Conservation (phyloP, 441 rosid genomes). For the Populus hybrid region DNA sequence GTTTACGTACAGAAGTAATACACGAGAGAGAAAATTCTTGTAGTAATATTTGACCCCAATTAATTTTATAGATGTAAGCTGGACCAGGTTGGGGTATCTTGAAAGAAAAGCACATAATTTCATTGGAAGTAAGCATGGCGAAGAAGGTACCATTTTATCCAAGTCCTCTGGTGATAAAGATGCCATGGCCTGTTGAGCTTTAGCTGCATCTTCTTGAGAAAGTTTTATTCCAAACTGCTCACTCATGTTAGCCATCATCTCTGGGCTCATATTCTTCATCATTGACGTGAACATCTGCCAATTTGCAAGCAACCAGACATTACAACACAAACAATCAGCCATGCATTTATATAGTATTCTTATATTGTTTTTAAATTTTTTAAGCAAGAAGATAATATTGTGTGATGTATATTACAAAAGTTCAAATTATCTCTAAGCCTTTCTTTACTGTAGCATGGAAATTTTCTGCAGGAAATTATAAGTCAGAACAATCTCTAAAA, state of each 20-base stretch:
- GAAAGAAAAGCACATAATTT: not conserved
- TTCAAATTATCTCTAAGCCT: not conserved
- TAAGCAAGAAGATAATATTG: not conserved
- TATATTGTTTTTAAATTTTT: too few species aligned
- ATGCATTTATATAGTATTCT: not conserved
- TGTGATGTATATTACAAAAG: not conserved
- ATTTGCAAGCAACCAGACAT: conserved; percentile 16
- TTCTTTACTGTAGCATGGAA: not conserved
- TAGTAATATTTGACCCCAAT: too few species aligned
- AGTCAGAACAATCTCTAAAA: not conserved
- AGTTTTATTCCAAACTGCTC: conserved; percentile 81
- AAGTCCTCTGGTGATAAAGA: conserved; percentile 73
- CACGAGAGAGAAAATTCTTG: not conserved
- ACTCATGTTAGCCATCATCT: conserved; percentile 92
- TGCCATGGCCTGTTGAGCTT: conserved; percentile 87
- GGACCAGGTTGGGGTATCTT: not conserved
- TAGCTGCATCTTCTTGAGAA: conserved; percentile 78
- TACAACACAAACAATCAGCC: not conserved
- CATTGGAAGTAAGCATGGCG: not conserved
- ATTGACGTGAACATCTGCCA: conserved; percentile 78
- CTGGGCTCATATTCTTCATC: conserved; percentile 91
- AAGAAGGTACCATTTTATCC: conserved; percentile 73
- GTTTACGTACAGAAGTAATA: not conserved
- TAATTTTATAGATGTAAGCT: too few species aligned
- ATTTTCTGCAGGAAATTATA: not conserved